A percentile compares a stretch with the other conserved stretches of the same genome.
Evolutionary conservation across 2,329 filamentous ascomycete genomes (phyloP).

Genomic region (Orbilia brochopaga): DNA sequence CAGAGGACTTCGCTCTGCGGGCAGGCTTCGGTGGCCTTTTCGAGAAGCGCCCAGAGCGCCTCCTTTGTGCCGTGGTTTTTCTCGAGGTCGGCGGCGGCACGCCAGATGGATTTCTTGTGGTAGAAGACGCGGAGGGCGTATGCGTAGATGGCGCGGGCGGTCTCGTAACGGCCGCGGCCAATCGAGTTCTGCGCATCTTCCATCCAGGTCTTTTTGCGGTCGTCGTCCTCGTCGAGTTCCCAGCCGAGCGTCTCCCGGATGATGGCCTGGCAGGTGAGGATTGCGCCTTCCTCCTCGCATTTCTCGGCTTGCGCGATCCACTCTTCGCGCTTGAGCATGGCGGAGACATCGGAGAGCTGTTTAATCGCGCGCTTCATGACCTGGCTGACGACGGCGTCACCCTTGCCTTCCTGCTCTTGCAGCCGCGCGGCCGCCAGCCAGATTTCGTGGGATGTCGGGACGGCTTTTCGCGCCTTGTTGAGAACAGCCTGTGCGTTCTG

Average conservation of each 20-base stretch:
- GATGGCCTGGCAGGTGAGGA: constrained; percentile 85
- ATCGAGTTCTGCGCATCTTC: constrained; percentile 87
- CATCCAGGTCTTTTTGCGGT: constrained; percentile 93
- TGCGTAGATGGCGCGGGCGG: constrained; percentile 89
- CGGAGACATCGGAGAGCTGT: constrained; percentile 83
- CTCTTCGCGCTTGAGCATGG: constrained; percentile 96
- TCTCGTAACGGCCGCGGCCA: constrained; percentile 81
- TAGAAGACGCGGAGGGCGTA: constrained; percentile 89
- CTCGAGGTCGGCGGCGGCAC: constrained; percentile 88
- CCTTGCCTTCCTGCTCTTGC: constrained; percentile 85
- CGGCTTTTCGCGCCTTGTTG: constrained; percentile 90
- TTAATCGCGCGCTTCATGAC: constrained; percentile 95
- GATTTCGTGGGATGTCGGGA: constrained; percentile 90
- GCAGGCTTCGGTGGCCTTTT: constrained; percentile 92
- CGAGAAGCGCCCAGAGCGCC: constrained; percentile 80
- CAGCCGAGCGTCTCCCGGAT: constrained; percentile 91
- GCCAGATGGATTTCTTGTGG: constrained; percentile 85
- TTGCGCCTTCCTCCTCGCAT: constrained; percentile 88
- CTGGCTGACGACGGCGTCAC: constrained; percentile 70
- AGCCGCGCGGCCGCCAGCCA: constrained; percentile 94
- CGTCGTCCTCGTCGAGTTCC: constrained; percentile 92
- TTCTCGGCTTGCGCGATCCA: constrained; percentile 96
- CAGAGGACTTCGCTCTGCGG: constrained; percentile 89
- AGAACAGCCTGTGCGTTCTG: constrained; percentile 94
- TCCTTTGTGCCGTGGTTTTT: constrained; percentile 85